A percentile compares a stretch with the other conserved stretches of the same genome.
Conservation (phyloP, 2,329 filamentous ascomycete genomes). For the Rhexocercosporidium sp. region DNA sequence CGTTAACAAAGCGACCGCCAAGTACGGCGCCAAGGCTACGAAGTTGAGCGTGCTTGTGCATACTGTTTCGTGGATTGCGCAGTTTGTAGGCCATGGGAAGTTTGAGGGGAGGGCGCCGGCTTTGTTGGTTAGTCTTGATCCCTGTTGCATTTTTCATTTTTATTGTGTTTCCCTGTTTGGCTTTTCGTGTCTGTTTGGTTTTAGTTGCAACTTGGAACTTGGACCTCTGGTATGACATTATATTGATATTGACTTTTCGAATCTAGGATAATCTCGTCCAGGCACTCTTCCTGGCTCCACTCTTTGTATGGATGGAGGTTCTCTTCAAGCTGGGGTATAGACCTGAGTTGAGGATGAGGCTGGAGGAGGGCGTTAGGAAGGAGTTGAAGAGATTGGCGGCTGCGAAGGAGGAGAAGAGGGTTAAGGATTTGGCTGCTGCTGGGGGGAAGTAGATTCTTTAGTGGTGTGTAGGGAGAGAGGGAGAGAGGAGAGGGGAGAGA, state of each 20-base stretch:
- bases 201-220: too few relatives aligned
- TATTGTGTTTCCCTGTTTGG: not conserved
- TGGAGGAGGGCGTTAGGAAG: not conserved
- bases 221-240: too few relatives aligned
- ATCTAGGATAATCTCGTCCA: not conserved
- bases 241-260: too few relatives aligned
- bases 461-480: not conserved
- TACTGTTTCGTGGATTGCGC: not conserved
- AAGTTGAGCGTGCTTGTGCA: not conserved
- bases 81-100: not conserved
- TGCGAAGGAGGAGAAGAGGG: not conserved
- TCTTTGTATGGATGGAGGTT: slow-evolving; percentile 8
- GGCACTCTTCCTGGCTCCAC: not conserved
- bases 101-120: not conserved
- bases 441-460: not conserved
- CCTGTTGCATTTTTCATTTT: not conserved
- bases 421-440: not conserved
- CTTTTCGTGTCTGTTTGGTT: too few relatives aligned
- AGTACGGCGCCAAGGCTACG: not conserved
- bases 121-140: not conserved
- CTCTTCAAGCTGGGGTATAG: slow-evolving; percentile 2
- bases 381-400: not conserved
- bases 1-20: not conserved
- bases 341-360: not conserved
- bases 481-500: not conserved